phyloP scores from a whole-genome alignment of 2,329 filamentous ascomycete species.

The Phaeosphaeriaceae sp. region DNA sequence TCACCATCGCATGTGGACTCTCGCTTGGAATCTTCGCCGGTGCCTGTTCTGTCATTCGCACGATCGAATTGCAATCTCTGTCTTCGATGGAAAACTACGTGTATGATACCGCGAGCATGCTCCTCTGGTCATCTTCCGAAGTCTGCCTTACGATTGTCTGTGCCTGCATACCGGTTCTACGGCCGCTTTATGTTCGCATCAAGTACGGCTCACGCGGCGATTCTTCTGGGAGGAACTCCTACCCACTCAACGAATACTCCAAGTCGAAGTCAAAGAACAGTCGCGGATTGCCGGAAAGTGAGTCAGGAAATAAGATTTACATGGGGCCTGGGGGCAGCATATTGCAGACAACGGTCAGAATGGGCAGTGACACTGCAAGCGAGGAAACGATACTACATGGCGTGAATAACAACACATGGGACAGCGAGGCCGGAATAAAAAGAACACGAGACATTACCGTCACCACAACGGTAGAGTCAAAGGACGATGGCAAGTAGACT shows the following conservation, averaged over 20 bases:
- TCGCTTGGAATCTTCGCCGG: conserved; percentile 42
- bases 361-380: conserved; percentile 30
- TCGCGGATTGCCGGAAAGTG: conserved; percentile 6
- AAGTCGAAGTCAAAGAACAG: conserved; percentile 13
- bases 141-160: conserved; percentile 58
- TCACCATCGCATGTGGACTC: conserved; percentile 40
- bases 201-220: conserved; percentile 28
- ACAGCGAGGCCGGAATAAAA: conserved; percentile 7
- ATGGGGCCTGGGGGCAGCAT: conserved; percentile 24
- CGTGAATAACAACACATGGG: conserved; percentile 3
- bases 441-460: conserved; percentile 20
- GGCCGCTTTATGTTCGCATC: conserved; percentile 50
- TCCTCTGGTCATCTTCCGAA: conserved; percentile 46
- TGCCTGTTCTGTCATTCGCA: conserved; percentile 40
- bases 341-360: conserved; percentile 28
- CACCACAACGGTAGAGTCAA: conserved; percentile 16
- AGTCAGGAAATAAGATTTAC: conserved; percentile 22
- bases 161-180: conserved; percentile 59
- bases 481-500: conserved; percentile 8
- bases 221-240: conserved; percentile 21
- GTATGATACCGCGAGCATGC: conserved; percentile 39
- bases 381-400: conserved; percentile 33
- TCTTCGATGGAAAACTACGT: conserved; percentile 38
- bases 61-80: conserved; percentile 36
- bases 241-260: conserved; percentile 27